Conservation (phyloP, 306 rosid genomes). For the Castanopsis chinensis region DNA sequence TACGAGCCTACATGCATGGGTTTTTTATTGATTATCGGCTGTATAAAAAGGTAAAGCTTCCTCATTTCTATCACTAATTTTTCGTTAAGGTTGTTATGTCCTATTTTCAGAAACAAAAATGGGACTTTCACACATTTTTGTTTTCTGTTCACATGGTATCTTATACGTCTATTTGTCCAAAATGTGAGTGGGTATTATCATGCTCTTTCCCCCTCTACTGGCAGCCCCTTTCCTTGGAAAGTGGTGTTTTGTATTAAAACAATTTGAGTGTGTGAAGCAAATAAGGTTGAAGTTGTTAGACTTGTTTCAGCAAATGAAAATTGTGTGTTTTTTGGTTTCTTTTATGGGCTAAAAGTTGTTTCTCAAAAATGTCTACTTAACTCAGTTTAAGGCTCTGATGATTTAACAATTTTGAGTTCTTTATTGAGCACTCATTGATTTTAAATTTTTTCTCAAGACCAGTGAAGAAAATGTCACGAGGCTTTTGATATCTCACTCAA, state of each 20-base stretch:
- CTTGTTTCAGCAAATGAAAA: background rate
- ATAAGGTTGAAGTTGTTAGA: background rate
- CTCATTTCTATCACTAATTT: slow-evolving; percentile 20
- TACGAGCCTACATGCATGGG: slow-evolving; percentile 92
- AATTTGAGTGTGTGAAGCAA: background rate
- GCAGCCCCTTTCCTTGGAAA: too few species aligned
- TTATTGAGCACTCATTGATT: background rate
- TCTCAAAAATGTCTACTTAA: background rate
- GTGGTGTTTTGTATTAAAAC: background rate
- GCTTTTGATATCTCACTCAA: background rate
- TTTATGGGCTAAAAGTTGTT: background rate
- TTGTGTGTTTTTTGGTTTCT: background rate
- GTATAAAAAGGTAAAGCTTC: slow-evolving; percentile 65
- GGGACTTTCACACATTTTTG: background rate
- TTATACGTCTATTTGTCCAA: background rate
- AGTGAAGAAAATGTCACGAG: background rate
- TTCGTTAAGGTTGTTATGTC: background rate
- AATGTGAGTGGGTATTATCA: too few species aligned
- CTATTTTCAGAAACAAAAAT: background rate
- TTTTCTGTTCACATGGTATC: background rate
- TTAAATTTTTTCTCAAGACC: background rate
- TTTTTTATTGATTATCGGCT: slow-evolving; percentile 61
- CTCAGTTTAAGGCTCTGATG: background rate
- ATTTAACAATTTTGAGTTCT: background rate
- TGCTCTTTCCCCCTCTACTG: too few species aligned